Evolutionary conservation across 2,329 filamentous ascomycete genomes (phyloP).

Genomic region (Lomentospora prolificans): DNA sequence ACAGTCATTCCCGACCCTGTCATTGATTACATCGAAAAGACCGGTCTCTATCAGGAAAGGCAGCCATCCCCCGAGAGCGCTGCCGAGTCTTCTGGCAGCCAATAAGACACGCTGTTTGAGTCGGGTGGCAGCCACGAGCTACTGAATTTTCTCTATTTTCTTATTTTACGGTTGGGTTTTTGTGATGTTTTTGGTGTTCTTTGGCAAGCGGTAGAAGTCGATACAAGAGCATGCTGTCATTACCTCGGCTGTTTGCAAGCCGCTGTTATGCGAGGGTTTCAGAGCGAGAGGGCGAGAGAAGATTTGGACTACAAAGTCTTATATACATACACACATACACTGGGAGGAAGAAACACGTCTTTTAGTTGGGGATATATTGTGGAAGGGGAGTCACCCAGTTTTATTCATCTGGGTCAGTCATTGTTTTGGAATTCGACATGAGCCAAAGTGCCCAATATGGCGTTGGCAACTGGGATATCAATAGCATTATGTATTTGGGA

Average conservation of each 20-base stretch:
- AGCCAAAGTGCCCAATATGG: not conserved
- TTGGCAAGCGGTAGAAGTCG: not conserved
- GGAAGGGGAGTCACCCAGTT: not conserved
- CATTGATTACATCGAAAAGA: conserved; percentile 62
- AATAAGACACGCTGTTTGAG: not conserved
- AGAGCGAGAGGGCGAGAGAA: not conserved
- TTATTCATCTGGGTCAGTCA: not conserved
- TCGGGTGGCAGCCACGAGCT: not conserved
- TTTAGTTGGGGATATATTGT: not conserved
- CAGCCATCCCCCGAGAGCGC: conserved; percentile 3
- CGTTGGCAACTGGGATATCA: not conserved
- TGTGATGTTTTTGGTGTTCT: not conserved
- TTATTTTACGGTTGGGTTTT: not conserved
- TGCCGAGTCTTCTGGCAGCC: not conserved
- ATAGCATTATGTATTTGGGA: not conserved
- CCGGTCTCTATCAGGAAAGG: conserved; percentile 51
- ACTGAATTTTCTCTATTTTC: not conserved
- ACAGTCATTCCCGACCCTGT: conserved; percentile 54
- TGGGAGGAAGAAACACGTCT: not conserved
- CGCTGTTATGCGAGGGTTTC: not conserved
- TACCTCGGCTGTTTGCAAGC: not conserved
- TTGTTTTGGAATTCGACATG: not conserved
- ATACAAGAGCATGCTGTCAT: not conserved
- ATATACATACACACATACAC: not conserved
- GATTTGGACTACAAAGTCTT: not conserved